phyloP scores from a whole-genome alignment of 345 rosid genomes.

The Fremontodendron californicum region DNA sequence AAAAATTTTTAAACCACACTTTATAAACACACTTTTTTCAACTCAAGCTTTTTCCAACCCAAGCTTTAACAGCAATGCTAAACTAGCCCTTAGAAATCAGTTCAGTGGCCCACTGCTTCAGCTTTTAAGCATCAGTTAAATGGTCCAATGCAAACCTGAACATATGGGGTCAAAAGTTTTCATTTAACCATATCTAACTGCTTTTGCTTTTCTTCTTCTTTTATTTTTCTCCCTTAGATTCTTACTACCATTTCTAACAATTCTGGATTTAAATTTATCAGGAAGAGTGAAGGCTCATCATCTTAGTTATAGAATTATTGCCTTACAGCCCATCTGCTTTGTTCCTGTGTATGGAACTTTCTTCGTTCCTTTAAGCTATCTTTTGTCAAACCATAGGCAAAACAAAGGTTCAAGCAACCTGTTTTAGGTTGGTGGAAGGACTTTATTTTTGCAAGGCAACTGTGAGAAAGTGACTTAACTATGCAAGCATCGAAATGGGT shows the following conservation, averaged over 20 bases:
- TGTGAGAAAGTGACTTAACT: constrained; percentile 26
- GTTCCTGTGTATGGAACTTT: background rate
- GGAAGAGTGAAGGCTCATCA: background rate
- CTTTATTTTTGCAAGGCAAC: background rate
- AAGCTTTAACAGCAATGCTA: too few species aligned
- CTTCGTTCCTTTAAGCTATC: background rate
- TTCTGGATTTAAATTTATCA: background rate
- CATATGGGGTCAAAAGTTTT: background rate
- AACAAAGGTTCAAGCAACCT: background rate
- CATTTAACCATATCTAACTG: background rate
- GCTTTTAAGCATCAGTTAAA: background rate
- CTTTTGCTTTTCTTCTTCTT: background rate
- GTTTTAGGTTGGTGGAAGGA: background rate
- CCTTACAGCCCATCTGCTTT: background rate
- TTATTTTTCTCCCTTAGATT: background rate
- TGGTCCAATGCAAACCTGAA: background rate
- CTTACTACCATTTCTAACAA: background rate
- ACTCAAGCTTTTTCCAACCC: too few species aligned
- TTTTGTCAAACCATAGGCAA: background rate
- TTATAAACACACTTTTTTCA: too few species aligned
- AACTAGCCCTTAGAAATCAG: background rate
- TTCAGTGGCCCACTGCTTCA: background rate
- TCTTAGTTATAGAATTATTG: background rate
- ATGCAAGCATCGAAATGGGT: constrained; percentile 12
- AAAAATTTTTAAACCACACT: too few species aligned